Evolutionary conservation across 495 filamentous ascomycete species (phyloP).

Genomic region (Talaromyces adpressus): DNA sequence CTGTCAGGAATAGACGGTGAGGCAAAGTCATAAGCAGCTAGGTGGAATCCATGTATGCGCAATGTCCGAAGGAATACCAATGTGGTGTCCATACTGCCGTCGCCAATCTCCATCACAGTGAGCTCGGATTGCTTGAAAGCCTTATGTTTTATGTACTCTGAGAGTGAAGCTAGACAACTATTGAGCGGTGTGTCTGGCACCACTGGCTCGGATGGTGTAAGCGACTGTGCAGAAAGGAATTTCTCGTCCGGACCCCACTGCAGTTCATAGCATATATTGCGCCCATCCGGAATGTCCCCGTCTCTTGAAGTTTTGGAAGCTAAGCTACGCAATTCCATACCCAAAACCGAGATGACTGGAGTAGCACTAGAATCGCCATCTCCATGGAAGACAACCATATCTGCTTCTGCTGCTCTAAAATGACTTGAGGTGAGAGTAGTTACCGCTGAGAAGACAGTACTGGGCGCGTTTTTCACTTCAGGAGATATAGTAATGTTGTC

Average conservation of each 20-base stretch:
- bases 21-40: neutral
- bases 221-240: neutral
- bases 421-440: neutral
- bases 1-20: neutral
- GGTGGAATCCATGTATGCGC: neutral
- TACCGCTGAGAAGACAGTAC: neutral
- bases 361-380: neutral
- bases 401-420: neutral
- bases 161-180: neutral
- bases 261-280: neutral
- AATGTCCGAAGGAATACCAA: neutral
- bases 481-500: neutral
- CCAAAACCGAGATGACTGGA: neutral
- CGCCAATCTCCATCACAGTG: neutral
- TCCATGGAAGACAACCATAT: neutral
- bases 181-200: neutral
- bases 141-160: neutral
- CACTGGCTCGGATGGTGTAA: neutral
- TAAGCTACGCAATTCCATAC: neutral
- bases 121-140: neutral
- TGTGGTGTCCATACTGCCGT: neutral
- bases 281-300: neutral
- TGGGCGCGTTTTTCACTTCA: neutral
- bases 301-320: neutral
- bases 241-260: neutral